Evolutionary conservation across 2,329 filamentous ascomycete genomes (phyloP).

Genomic region (Colletotrichum sp.): DNA sequence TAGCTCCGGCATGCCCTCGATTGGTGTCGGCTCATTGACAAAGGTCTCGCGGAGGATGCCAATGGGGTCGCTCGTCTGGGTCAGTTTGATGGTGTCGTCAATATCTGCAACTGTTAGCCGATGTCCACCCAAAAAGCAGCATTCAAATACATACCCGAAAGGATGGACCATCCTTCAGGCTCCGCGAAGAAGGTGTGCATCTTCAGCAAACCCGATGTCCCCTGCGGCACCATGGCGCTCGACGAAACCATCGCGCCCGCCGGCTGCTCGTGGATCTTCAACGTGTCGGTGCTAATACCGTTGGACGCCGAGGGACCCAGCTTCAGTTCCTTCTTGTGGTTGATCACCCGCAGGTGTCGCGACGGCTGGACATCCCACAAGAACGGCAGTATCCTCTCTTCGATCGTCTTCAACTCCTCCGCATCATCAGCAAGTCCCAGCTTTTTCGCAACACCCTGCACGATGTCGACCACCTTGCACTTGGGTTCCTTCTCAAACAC

Average conservation of each 20-base stretch:
- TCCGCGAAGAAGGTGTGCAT: conserved; percentile 78
- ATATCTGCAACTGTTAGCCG: conserved; percentile 64
- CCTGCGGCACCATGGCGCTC: conserved; percentile 54
- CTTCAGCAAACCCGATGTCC: conserved; percentile 59
- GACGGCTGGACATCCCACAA: conserved; percentile 77
- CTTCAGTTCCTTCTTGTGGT: conserved; percentile 54
- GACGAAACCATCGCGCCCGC: conserved; percentile 53
- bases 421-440: conserved; percentile 70
- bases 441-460: conserved; percentile 72
- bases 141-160: conserved; percentile 62
- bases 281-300: conserved; percentile 72
- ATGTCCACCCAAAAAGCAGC: neutral
- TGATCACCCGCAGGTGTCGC: conserved; percentile 68
- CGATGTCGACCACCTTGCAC: conserved; percentile 69
- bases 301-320: conserved; percentile 75
- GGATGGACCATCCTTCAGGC: conserved; percentile 81
- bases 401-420: conserved; percentile 64
- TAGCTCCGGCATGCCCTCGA: conserved; percentile 83
- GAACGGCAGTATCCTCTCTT: conserved; percentile 76
- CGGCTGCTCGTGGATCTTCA: conserved; percentile 53
- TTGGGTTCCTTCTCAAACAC: conserved; percentile 79
- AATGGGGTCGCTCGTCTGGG: conserved; percentile 78
- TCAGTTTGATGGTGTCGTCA: conserved; percentile 95
- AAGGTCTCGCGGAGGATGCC: conserved; percentile 88
- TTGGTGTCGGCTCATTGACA: conserved; percentile 72